Evolutionary conservation across 2,329 filamentous ascomycete species (phyloP), one percentile per base, ranked within the genome.

Genomic region (Sphaerulina vaccinii): DNA sequence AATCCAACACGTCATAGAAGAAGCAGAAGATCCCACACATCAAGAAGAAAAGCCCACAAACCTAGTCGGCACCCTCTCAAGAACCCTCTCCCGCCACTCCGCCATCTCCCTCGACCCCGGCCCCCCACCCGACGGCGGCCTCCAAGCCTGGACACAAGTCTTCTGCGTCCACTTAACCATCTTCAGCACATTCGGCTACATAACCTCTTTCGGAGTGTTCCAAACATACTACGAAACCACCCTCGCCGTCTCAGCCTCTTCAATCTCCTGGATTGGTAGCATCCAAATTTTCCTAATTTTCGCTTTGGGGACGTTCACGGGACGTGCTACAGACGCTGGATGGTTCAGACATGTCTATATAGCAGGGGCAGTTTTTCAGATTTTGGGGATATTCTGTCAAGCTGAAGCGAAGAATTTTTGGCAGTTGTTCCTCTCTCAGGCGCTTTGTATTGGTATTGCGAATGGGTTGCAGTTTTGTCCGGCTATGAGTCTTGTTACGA

Each of bases 401-500:
- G 78, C 75, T 57, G 64, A 80, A n/a, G 72, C 73, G 16, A 70
- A 68, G 0, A 60, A 73, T 41, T 78, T 76, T 58, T 81, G 77
- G 75, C 78, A 82, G 38, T 59, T 81, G 5, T 72, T 81, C 46
- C 71, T 81, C 11, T 69, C 74, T 0, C 79, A 82, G 55, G 79
- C 74, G 11, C 47, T 81, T 19, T 77, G 75, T 49, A 65, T 78
- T 27, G 78, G 79, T 7, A 52, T 80, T 6, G 84, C 81, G 0
- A 79, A 79, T 49, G 85, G 84, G 1, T 80, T 76, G 48, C 69
- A 87, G 2, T 88, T 86, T 67, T 80, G 82, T 42, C 82, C 86
- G 0, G 73, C 78, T 32, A 75, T 89, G 38, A 79, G 84, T 1
- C 77, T 86, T 1, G 70, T 87, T 1, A 79, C 83, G 8, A 86